A percentile compares a stretch with the other conserved stretches of the same genome.
Evolutionary conservation across 345 rosid species (phyloP).

Genomic region (Turnera subulata): DNA sequence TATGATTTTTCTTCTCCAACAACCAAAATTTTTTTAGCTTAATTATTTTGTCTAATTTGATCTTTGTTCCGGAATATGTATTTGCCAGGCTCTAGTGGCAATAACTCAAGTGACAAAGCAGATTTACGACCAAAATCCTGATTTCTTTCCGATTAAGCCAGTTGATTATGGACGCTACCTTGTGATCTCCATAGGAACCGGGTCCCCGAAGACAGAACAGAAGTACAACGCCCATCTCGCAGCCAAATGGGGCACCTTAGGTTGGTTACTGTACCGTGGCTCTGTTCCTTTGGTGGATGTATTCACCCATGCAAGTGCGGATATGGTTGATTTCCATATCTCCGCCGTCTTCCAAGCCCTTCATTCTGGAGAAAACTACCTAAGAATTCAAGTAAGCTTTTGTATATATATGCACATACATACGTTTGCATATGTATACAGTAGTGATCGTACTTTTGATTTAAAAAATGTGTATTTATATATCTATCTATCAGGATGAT

Average conservation of each 20-base stretch:
- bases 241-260: conserved; percentile 16
- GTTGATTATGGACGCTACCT: conserved; percentile 11
- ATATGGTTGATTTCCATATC: conserved; percentile 15
- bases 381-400: conserved; percentile 4
- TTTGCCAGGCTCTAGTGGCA: conserved; percentile 7
- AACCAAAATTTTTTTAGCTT: not conserved
- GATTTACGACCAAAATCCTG: not conserved
- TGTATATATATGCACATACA: not conserved
- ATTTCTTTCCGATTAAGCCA: not conserved
- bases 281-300: conserved; percentile 11
- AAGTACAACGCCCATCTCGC: conserved; percentile 10
- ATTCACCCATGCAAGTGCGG: conserved; percentile 15
- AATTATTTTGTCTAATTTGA: not conserved
- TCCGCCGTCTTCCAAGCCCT: conserved; percentile 3
- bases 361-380: conserved; percentile 8
- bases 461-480: not conserved
- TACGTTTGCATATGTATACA: not conserved
- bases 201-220: not conserved
- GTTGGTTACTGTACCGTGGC: conserved; percentile 5
- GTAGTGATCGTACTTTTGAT: too few relatives aligned
- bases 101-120: conserved; percentile 8
- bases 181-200: conserved; percentile 20
- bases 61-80: too few relatives aligned
- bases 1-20: not conserved
- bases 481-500: conserved; percentile 5